Conservation (phyloP, 257 asterid species). For the Solanum clarkiae region DNA sequence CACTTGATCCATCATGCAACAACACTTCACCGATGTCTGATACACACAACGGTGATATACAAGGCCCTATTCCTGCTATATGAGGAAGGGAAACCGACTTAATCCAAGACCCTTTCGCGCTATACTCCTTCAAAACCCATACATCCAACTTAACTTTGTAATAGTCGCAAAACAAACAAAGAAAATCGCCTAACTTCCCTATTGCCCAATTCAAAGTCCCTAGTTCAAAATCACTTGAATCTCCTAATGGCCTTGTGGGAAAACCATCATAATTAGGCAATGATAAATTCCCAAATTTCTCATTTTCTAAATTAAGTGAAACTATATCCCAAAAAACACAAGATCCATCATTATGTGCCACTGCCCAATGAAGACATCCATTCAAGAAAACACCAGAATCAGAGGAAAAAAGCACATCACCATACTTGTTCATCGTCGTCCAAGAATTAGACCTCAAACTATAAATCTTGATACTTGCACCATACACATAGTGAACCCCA, state of each 20-base stretch:
- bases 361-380: conserved; percentile 26
- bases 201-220: conserved; percentile 1
- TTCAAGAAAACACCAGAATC: conserved; percentile 10
- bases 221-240: conserved; percentile 21
- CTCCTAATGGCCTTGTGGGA: neutral
- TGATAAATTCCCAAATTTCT: neutral
- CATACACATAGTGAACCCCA: neutral
- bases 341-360: neutral
- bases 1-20: conserved; percentile 3
- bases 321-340: conserved; percentile 4
- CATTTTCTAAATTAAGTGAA: neutral
- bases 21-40: conserved; percentile 23
- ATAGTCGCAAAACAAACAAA: conserved; percentile 17
- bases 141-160: conserved; percentile 6
- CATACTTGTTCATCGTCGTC: conserved; percentile 24
- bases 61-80: neutral
- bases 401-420: neutral
- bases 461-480: conserved; percentile 18
- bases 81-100: conserved; percentile 22
- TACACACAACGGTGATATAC: conserved; percentile 14
- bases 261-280: conserved; percentile 28
- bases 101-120: conserved; percentile 30
- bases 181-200: conserved; percentile 21
- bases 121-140: conserved; percentile 47
- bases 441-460: conserved; percentile 33